phyloP scores from a whole-genome alignment of 345 rosid species.

The Acer campestre region DNA sequence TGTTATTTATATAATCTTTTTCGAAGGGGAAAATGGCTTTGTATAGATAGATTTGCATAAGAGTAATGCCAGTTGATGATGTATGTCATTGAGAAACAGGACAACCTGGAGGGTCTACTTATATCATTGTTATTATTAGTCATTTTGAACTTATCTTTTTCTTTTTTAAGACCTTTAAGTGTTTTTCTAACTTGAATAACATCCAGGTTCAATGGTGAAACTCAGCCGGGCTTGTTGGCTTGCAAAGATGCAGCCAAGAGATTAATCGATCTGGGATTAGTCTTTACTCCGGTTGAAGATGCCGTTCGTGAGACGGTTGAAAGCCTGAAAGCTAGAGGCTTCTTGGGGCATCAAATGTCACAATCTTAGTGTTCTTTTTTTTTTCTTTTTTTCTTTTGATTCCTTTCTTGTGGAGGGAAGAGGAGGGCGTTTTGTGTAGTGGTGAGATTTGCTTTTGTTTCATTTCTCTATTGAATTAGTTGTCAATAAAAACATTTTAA shows the following conservation, averaged over 20 bases:
- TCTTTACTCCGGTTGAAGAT: slow-evolving; percentile 68
- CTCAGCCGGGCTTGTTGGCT: slow-evolving; percentile 61
- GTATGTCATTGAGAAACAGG: slow-evolving; percentile 21
- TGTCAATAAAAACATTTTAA: background rate
- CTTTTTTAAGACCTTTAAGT: too few species aligned
- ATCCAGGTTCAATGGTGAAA: slow-evolving; percentile 52
- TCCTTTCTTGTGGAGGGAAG: background rate
- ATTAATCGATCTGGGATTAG: slow-evolving; percentile 59
- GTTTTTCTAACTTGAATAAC: background rate
- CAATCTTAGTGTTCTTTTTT: background rate
- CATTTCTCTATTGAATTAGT: background rate
- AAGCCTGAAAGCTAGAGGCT: slow-evolving; percentile 62
- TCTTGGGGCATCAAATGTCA: slow-evolving; percentile 31
- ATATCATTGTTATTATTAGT: slow-evolving; percentile 1
- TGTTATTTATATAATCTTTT: background rate
- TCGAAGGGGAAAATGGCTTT: background rate
- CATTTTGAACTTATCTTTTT: background rate
- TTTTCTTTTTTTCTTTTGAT: background rate
- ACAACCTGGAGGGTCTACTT: slow-evolving; percentile 24
- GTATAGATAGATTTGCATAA: background rate
- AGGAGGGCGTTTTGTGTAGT: background rate
- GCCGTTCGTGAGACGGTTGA: slow-evolving; percentile 62
- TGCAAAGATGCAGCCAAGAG: slow-evolving; percentile 77
- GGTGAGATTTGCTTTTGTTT: background rate
- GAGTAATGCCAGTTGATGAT: slow-evolving; percentile 13